Conservation (phyloP, 345 rosid species). For the Orychophragmus violaceus region DNA sequence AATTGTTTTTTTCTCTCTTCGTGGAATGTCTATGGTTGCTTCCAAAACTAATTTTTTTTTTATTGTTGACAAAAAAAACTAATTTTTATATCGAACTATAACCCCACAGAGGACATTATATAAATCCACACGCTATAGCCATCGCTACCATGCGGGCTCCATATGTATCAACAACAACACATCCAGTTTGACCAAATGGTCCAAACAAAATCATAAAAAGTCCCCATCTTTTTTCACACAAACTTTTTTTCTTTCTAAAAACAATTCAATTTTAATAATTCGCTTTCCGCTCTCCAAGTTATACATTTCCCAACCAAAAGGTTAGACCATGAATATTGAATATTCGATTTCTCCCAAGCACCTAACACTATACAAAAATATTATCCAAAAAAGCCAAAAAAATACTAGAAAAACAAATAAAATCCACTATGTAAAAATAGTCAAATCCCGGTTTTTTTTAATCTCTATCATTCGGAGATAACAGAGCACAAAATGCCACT, state of each 20-base stretch:
- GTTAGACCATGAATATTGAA: constrained; percentile 23
- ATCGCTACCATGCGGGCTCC: not conserved
- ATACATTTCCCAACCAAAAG: constrained; percentile 22
- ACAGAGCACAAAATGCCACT: constrained; percentile 49
- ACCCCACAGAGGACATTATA: not conserved
- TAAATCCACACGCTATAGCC: no score
- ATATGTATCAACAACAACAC: not conserved
- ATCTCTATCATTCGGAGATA: constrained; percentile 43
- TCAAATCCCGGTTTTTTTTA: not conserved
- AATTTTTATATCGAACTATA: not conserved
- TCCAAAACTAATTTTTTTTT: not conserved
- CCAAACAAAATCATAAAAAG: not conserved
- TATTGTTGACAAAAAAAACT: no score
- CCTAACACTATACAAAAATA: constrained; percentile 3
- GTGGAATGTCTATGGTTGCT: not conserved
- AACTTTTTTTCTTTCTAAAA: not conserved
- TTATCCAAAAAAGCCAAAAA: constrained; percentile 6
- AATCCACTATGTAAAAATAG: constrained; percentile 14
- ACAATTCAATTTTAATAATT: not conserved
- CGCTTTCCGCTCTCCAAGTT: constrained; percentile 16
- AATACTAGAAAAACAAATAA: not conserved
- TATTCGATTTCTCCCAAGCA: not conserved
- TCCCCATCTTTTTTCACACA: not conserved
- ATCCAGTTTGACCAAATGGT: constrained; percentile 9
- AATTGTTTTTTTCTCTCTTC: not conserved